Evolutionary conservation across 2,329 filamentous ascomycete species (phyloP).

Genomic region (Colletotrichum chrysophilum): DNA sequence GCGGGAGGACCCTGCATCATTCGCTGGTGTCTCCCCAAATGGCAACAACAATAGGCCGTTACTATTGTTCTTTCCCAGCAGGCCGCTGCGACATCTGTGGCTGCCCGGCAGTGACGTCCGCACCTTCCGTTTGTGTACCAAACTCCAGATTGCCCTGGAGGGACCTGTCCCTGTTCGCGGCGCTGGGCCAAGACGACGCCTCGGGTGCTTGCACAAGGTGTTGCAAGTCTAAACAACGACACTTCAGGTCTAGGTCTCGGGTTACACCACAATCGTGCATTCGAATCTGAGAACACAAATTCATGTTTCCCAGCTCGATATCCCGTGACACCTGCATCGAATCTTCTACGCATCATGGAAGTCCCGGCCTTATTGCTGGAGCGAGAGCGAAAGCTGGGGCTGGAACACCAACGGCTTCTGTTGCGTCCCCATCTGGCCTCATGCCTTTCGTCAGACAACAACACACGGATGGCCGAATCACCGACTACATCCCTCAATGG

Average conservation of each 20-base stretch:
- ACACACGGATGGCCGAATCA: background rate
- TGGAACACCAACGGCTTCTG: background rate
- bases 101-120: background rate
- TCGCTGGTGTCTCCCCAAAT: background rate
- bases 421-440: background rate
- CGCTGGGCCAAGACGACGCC: background rate
- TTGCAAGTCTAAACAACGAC: background rate
- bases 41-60: background rate
- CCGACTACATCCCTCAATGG: background rate
- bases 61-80: background rate
- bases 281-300: background rate
- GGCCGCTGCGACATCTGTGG: background rate
- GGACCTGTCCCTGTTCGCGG: background rate
- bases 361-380: background rate
- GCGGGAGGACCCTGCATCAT: conserved; percentile 3
- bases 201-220: background rate
- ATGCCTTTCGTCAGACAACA: background rate
- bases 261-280: background rate
- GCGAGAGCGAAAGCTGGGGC: background rate
- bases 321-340: background rate
- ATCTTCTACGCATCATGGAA: background rate
- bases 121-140: background rate
- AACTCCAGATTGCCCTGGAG: background rate
- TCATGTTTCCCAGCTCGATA: background rate
- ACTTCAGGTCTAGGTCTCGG: background rate